Conservation (phyloP, 441 rosid species). For the Monsonia emarginata region DNA sequence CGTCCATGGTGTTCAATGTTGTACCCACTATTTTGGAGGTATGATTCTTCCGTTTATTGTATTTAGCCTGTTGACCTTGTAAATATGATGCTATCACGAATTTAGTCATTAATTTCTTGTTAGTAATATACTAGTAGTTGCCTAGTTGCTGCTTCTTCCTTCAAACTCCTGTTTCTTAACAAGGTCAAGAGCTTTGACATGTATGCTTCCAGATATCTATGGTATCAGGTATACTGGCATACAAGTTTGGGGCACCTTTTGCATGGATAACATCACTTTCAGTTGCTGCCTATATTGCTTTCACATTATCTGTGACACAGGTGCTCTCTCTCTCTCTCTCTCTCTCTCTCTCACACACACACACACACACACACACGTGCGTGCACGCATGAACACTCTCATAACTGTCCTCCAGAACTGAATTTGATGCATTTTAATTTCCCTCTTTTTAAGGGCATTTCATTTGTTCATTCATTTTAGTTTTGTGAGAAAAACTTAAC, state of each 20-base stretch:
- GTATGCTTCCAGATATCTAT: conserved; percentile 61
- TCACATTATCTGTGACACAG: conserved; percentile 84
- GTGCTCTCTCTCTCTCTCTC: conserved; percentile 25
- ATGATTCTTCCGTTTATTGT: conserved; percentile 19
- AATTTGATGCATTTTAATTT: background rate
- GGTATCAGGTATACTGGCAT: conserved; percentile 81
- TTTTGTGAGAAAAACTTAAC: background rate
- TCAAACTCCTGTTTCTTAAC: conserved; percentile 20
- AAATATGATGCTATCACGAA: conserved; percentile 11
- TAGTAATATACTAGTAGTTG: conserved; percentile 9
- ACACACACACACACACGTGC: background rate
- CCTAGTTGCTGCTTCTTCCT: conserved; percentile 4
- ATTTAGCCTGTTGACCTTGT: conserved; percentile 12
- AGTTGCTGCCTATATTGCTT: conserved; percentile 61
- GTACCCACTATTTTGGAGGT: conserved; percentile 91
- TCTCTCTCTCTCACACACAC: background rate
- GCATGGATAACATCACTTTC: conserved; percentile 74
- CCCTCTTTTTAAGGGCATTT: background rate
- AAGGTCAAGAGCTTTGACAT: conserved; percentile 31
- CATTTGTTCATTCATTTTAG: background rate
- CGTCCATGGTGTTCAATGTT: conserved; percentile 79
- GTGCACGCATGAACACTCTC: no score
- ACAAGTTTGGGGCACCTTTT: conserved; percentile 78
- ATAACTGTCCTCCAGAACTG: background rate
- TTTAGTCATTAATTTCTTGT: conserved; percentile 13